Percentiles rank a stretch among this genome's conserved stretches.
These are phyloP conservation scores for Globisporangium rhizosaccharum DNA, from an alignment of 352 stramenopile species.

Conservation along the genomic window DNA sequence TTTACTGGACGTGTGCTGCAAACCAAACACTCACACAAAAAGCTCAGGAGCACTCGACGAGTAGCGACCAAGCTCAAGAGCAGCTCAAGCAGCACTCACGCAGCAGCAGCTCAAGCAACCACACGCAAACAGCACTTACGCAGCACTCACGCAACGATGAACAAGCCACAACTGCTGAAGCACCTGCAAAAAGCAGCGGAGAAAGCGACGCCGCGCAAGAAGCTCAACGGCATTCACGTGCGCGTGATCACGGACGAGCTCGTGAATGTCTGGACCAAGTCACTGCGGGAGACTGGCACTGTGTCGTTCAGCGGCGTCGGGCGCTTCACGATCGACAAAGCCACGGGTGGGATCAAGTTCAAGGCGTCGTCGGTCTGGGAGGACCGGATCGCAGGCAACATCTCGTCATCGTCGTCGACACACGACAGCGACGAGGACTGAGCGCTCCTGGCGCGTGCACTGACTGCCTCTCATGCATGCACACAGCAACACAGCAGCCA, in stretches of 20 bases:
- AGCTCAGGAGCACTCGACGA: too few species aligned
- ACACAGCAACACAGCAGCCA: too few species aligned
- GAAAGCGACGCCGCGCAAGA: slow-evolving; percentile 30
- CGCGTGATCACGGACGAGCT: slow-evolving; percentile 36
- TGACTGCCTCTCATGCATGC: too few species aligned
- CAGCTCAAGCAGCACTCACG: not conserved
- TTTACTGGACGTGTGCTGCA: too few species aligned
- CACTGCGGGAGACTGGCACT: slow-evolving; percentile 36
- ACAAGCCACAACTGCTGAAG: slow-evolving; percentile 43
- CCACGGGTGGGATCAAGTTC: slow-evolving; percentile 46
- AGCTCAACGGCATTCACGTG: slow-evolving; percentile 38
- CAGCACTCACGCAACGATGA: slow-evolving; percentile 16
- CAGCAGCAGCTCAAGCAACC: not conserved
- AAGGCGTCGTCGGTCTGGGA: slow-evolving; percentile 26
- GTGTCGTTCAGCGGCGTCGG: slow-evolving; percentile 33
- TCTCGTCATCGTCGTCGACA: slow-evolving; percentile 22
- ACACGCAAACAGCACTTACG: not conserved
- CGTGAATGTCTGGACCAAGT: slow-evolving; percentile 30
- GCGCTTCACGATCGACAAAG: slow-evolving; percentile 39
- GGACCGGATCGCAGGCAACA: slow-evolving; percentile 35
- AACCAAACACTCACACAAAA: too few species aligned
- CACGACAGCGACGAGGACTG: slow-evolving; percentile 5
- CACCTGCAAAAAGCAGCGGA: slow-evolving; percentile 34
- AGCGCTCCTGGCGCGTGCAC: not conserved
- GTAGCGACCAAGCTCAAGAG: too few species aligned